Conservation (phyloP, 2,329 filamentous ascomycete genomes). For the Alternaria atra region DNA sequence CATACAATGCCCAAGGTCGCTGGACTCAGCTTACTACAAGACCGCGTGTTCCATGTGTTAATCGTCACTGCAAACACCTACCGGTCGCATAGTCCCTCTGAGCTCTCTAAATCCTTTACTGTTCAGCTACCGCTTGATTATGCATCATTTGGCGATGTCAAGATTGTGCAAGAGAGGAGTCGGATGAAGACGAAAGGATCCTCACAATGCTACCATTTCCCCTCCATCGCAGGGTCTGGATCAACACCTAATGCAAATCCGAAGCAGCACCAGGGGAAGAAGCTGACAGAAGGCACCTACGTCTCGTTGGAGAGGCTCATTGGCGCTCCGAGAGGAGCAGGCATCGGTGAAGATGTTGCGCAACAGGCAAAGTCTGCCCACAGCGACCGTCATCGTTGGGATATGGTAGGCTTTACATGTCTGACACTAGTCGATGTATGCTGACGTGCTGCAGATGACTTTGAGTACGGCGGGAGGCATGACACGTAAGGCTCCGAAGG, state of each 20-base stretch:
- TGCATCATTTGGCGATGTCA: slow-evolving; percentile 48
- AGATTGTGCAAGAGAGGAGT: slow-evolving; percentile 23
- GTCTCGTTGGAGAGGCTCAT: slow-evolving; percentile 66
- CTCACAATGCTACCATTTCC: slow-evolving; percentile 13
- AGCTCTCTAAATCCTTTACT: slow-evolving; percentile 60
- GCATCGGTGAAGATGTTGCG: neutral
- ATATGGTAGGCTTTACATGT: slow-evolving; percentile 61
- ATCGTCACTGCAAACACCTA: slow-evolving; percentile 60
- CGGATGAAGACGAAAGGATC: slow-evolving; percentile 22
- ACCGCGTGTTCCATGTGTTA: slow-evolving; percentile 73
- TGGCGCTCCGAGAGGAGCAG: slow-evolving; percentile 5
- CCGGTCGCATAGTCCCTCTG: slow-evolving; percentile 37
- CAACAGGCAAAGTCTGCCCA: neutral
- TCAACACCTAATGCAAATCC: slow-evolving; percentile 18
- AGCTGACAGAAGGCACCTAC: slow-evolving; percentile 67
- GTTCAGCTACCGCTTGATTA: slow-evolving; percentile 64
- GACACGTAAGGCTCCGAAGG: slow-evolving; percentile 62
- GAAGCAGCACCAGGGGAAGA: slow-evolving; percentile 54
- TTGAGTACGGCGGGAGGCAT: slow-evolving; percentile 73
- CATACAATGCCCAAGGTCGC: slow-evolving; percentile 62
- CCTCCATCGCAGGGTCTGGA: slow-evolving; percentile 5
- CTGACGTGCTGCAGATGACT: slow-evolving; percentile 71
- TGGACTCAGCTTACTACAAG: slow-evolving; percentile 61
- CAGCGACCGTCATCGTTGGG: slow-evolving; percentile 64
- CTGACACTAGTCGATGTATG: neutral